Percentiles rank a stretch among this genome's conserved stretches.
Evolutionary conservation across 768 basidiomycete species (phyloP).

Genomic region (Leucosporidium yakuticum): DNA sequence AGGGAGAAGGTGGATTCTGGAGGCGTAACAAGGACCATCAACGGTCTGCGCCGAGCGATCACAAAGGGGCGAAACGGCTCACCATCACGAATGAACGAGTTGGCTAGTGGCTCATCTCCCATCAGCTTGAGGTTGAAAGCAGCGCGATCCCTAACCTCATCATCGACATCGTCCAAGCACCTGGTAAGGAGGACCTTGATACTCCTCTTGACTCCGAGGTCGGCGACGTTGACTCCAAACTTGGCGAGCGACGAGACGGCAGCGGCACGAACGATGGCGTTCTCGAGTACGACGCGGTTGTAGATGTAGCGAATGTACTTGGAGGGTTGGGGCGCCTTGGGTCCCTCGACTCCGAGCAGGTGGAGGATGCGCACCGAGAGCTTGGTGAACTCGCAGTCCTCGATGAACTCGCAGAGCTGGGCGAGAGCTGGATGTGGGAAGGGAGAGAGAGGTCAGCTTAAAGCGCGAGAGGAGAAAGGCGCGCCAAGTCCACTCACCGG

Average conservation of each 20-base stretch:
- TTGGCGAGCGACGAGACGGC: conserved; percentile 92
- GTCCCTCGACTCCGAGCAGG: conserved; percentile 89
- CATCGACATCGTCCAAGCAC: conserved; percentile 95
- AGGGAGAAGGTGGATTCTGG: conserved; percentile 91
- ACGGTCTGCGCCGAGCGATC: not conserved
- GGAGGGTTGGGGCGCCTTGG: conserved; percentile 88
- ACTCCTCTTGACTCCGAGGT: conserved; percentile 70
- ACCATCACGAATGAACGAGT: conserved; percentile 90
- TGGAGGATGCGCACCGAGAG: conserved; percentile 95
- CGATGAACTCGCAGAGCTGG: conserved; percentile 98
- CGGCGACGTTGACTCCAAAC: conserved; percentile 84
- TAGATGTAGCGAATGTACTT: conserved; percentile 99
- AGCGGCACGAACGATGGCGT: conserved; percentile 93
- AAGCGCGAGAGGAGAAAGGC: not conserved
- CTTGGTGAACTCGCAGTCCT: conserved; percentile 99
- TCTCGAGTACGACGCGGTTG: conserved; percentile 97
- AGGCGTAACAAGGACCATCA: not conserved
- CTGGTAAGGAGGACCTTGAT: conserved; percentile 78
- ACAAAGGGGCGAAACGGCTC: not conserved
- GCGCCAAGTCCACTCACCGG: conserved; percentile 46
- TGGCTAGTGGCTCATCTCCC: conserved; percentile 69
- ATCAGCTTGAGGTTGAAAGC: conserved; percentile 86
- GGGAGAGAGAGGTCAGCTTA: not conserved
- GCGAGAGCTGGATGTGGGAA: conserved; percentile 65
- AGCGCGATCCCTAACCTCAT: conserved; percentile 96